Base-by-base conservation (phyloP, 1,284 basidiomycete species). In the Ceratobasidium sp. region DNA sequence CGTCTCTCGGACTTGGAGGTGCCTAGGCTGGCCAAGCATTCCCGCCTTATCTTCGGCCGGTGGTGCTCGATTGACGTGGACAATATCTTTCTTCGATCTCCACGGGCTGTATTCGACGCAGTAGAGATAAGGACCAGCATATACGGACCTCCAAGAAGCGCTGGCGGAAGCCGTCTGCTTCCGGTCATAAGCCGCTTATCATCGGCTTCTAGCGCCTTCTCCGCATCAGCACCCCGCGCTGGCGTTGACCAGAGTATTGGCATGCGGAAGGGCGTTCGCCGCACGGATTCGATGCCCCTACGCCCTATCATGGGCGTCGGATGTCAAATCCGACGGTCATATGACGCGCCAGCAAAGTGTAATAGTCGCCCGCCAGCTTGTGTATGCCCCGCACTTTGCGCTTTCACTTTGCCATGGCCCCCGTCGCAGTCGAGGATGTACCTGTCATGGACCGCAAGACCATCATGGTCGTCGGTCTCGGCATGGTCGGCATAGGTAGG, bases 401-500 rank as follows among this genome's bases (percentile, higher is more conserved):
- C n/a, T 6, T 14, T 30, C 41, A 38, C 68, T 48, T 38, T 23
- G 48, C 55, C 35, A 69, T 77, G 74, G 64, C 74, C 35, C 74
- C 74, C 12, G 64, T 57, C 27, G 74, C 74, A 48, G 59, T 74
- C 14, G 44, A 33, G 12, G 65, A 67, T 67, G 59, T 35, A 23
- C n/a, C 71, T 23, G 46, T 59, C n/a, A 35, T 64, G 14, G 57
- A 74, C 30, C 74, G 77, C 46, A 71, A 78, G 55, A 78, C 77
- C 10, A 70, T 90, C 65, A 87, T 89, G 67, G 88, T 90, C 78
- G 90, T 90, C 68, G 92, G 91, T 1, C 86, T 93, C 7, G 92
- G 91, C 33, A 92, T 92, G 91, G 90, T 91, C 54, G 90, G 90
- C 16, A 90, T 92, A 54, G 90, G 90, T 88, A 81, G 79, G 85